Evolutionary conservation across 1,139 yeast species (phyloP), one percentile per base, ranked within the genome.

Genomic region (Waltiozyma sp.): DNA sequence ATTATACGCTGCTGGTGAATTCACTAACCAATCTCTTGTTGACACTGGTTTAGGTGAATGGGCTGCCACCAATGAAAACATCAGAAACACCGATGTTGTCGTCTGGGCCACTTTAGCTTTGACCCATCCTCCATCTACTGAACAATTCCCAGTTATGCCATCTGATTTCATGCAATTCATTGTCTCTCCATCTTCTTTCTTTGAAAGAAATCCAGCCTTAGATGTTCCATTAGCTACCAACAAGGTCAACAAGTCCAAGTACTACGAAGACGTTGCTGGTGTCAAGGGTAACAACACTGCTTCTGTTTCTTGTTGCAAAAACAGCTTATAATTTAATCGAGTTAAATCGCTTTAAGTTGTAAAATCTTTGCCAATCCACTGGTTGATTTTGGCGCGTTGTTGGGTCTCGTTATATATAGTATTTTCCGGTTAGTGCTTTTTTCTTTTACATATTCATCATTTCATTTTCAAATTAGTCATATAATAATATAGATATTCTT

Each of bases 61-160:
- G 79, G 84, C 83, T 23, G 72, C 75, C 55, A 80, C 87, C 52
- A 66, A 67, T 44, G 94, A 84, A 48, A 59, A 67, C 37, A 91
- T 86, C 41, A 81, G 94, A 71, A 75, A 86, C 62, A 82, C 81
- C 19, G 93, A 86, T 55, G 63, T 80, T 50, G 93, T 86, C 45
- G 79, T 86, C 45, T 86, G 94, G 94, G 87, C 88, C 54, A 84
- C 95, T 41, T 64, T 86, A 61, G 93, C 89, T 28, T 75, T 86
- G 67, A 86, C 95, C 23, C 95, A 86, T 61, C 77, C 85, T 57
- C 94, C 94, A 54, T 75, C 89, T 58, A 82, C 82, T 33, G 95
- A 86, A 67, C 95, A 86, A 64, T 86, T 84, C 83, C 95, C 95
- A 43, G 93, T 86, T 48, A 86, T 86, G 95, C 93, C 95, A 38